Conservation (phyloP, 1,284 basidiomycete genomes). For the Somion occarium region DNA sequence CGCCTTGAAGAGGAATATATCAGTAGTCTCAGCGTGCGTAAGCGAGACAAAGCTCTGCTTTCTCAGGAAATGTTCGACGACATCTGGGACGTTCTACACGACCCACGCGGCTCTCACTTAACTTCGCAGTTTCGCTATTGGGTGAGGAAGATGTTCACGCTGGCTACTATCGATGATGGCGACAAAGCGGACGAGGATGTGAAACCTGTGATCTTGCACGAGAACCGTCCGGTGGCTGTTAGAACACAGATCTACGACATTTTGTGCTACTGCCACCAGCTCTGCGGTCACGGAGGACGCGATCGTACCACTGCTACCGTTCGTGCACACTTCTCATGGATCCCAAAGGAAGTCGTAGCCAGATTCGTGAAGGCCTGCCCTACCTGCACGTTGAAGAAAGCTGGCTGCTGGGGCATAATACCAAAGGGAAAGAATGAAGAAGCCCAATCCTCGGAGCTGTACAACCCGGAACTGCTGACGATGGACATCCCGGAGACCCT, state of each 20-base stretch:
- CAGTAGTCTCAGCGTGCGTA: constrained; percentile 45
- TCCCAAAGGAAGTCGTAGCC: constrained; percentile 75
- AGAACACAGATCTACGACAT: constrained; percentile 74
- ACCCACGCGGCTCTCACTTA: constrained; percentile 15
- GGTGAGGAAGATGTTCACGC: constrained; percentile 73
- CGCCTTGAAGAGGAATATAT: constrained; percentile 52
- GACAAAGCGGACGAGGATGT: constrained; percentile 19
- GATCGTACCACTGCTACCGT: constrained; percentile 66
- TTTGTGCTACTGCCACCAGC: constrained; percentile 64
- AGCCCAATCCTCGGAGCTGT: neutral
- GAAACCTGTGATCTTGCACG: constrained; percentile 50
- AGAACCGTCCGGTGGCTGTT: constrained; percentile 65
- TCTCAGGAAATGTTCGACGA: constrained; percentile 63
- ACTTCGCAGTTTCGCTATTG: constrained; percentile 61
- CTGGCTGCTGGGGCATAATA: constrained; percentile 15
- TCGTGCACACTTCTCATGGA: constrained; percentile 67
- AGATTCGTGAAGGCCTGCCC: constrained; percentile 75
- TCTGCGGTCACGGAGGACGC: constrained; percentile 66
- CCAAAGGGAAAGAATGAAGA: neutral
- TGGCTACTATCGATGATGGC: constrained; percentile 29
- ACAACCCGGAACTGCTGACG: neutral
- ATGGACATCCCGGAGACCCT: neutral
- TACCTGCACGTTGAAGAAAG: constrained; percentile 48
- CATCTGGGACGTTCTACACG: constrained; percentile 59
- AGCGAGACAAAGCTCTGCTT: constrained; percentile 67